phyloP scores from a whole-genome alignment of 2,329 filamentous ascomycete genomes.

The Dactylellina drechsleri region DNA sequence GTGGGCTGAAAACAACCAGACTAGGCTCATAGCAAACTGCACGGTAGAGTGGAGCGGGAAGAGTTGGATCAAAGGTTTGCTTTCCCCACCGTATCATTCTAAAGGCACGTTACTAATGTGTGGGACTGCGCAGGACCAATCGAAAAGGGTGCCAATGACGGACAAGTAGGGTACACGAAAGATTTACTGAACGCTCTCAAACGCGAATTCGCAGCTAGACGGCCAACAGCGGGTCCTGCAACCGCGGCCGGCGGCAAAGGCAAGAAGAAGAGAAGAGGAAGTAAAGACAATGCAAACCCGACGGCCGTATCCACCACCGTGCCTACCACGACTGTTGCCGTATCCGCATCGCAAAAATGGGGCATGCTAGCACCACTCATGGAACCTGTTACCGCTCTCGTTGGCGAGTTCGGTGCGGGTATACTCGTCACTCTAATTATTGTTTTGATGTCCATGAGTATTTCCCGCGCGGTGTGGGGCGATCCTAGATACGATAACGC shows the following conservation, averaged over 20 bases:
- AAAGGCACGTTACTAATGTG: constrained; percentile 51
- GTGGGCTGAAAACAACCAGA: constrained; percentile 73
- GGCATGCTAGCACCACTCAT: constrained; percentile 59
- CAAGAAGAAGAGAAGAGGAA: constrained; percentile 66
- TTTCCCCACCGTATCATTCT: neutral
- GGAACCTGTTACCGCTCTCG: constrained; percentile 59
- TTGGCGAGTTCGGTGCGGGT: constrained; percentile 74
- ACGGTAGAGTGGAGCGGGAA: constrained; percentile 96
- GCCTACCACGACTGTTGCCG: constrained; percentile 59
- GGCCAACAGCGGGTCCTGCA: constrained; percentile 61
- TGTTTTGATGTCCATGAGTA: constrained; percentile 78
- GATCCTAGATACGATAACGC: constrained; percentile 35
- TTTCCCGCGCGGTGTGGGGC: constrained; percentile 64
- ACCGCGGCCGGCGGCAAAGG: constrained; percentile 60
- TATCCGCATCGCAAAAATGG: constrained; percentile 55
- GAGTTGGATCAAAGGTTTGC: constrained; percentile 92
- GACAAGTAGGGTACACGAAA: constrained; percentile 83
- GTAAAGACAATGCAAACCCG: constrained; percentile 64
- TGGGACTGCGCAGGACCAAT: constrained; percentile 75
- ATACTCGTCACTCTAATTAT: constrained; percentile 82
- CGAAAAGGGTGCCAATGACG: constrained; percentile 92
- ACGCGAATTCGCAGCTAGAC: constrained; percentile 74
- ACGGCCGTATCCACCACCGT: constrained; percentile 63
- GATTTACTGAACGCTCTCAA: constrained; percentile 80
- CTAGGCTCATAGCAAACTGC: constrained; percentile 86